Evolutionary conservation across 257 asterid species (phyloP).

Genomic region (Perilla frutescens): DNA sequence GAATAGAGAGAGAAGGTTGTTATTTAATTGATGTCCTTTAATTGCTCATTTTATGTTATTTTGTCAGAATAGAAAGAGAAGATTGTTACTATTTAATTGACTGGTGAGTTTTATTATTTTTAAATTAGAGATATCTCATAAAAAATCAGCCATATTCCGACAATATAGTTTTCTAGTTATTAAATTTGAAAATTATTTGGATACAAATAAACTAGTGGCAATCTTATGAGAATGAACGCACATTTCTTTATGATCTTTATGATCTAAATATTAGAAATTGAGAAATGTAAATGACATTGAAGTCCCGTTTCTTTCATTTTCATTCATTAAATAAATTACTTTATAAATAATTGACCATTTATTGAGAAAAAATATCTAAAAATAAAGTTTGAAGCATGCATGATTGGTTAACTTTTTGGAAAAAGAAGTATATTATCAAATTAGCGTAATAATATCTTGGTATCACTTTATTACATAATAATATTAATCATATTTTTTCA

Average conservation of each 20-base stretch:
- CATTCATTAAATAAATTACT: background rate
- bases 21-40: background rate
- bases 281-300: background rate
- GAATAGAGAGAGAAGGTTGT: background rate
- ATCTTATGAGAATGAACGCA: background rate
- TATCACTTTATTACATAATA: background rate
- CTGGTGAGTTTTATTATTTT: background rate
- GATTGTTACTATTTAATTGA: background rate
- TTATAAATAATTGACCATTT: background rate
- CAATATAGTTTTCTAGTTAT: background rate
- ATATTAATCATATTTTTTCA: too few relatives aligned
- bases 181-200: constrained; percentile 16
- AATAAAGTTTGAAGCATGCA: background rate
- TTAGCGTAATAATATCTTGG: background rate
- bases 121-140: too few relatives aligned
- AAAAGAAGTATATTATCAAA: background rate
- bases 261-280: background rate
- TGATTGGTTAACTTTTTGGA: background rate
- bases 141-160: background rate
- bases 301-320: background rate
- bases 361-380: background rate
- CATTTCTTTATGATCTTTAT: background rate
- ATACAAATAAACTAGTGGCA: background rate
- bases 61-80: background rate
- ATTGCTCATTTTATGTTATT: too few relatives aligned